Percentiles rank a stretch among this genome's conserved stretches.
Evolutionary conservation across 495 filamentous ascomycete genomes (phyloP).

Genomic region (Cryomyces minteri): DNA sequence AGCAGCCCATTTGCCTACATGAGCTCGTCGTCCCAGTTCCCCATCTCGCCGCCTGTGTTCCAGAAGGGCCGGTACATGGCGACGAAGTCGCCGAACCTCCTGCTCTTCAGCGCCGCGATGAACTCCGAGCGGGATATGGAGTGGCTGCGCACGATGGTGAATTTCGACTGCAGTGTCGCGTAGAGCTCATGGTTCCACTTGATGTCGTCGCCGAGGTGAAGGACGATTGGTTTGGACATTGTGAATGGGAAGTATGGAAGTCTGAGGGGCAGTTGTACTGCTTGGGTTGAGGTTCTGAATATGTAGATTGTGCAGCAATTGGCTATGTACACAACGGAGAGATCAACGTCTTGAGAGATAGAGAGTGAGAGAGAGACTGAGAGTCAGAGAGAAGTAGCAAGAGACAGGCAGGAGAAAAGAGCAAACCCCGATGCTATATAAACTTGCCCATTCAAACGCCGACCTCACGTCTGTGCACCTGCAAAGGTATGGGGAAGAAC

Average conservation of each 20-base stretch:
- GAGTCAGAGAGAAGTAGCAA: too few species aligned
- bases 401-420: too few species aligned
- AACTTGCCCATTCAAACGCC: too few species aligned
- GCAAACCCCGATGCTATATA: too few species aligned
- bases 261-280: too few species aligned
- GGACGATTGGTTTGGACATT: conserved; percentile 13
- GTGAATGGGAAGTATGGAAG: not conserved
- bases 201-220: conserved; percentile 18
- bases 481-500: too few species aligned
- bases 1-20: conserved; percentile 18
- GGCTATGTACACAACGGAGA: too few species aligned
- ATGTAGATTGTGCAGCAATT: too few species aligned
- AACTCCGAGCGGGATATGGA: conserved; percentile 40
- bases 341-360: too few species aligned
- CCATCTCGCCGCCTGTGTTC: conserved; percentile 67
- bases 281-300: too few species aligned
- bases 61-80: conserved; percentile 64
- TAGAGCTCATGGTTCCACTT: conserved; percentile 19
- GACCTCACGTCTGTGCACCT: too few species aligned
- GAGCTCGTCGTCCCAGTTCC: conserved; percentile 53
- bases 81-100: conserved; percentile 49
- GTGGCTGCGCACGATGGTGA: conserved; percentile 14
- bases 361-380: too few species aligned
- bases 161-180: conserved; percentile 9
- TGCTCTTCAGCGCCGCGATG: conserved; percentile 39